Evolutionary conservation across 1,284 basidiomycete genomes (phyloP), one percentile per base, ranked within the genome.

Genomic region (Malassezia dermatis): DNA sequence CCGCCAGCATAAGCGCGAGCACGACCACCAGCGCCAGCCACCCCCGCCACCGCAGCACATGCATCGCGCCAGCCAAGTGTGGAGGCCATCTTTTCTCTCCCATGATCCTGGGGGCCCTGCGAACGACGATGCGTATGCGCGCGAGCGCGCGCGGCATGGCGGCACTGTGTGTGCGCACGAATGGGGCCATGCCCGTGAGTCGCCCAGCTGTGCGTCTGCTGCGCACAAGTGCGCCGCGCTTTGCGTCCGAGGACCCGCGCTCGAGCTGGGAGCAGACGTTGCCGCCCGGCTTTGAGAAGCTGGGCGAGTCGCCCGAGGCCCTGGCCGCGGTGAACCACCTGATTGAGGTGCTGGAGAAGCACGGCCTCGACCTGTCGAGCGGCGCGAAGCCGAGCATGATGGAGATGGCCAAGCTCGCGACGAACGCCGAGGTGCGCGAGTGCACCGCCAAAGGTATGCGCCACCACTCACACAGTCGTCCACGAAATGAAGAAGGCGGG

Each of bases 281-380:
- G 8, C 67, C 67, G 1, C 57, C 62, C 31, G 67, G 67, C 24
- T 65, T 69, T 27, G 67, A 69, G 51, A 69, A 69, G 51, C 54
- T 69, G 2, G 61, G 60, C 3, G 49, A 64, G 46, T 57, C 56
- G 6, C 67, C 67, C 24, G 53, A 58, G 0, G 67, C 67, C 4
- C 46, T 69, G 6, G 48, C 58, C 2, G 63, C 67, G 39, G 65
- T 69, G 52, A 50, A 57, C 4, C 53, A 64, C 8, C 54, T 69
- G 26, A 56, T 65, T 24, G 57, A 62, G 8, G 54, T 64, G 40
- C 60, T 69, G 54, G 58, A 69, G 59, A 51, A 60, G 44, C 59
- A 69, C 42, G 67, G 67, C 30, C 49, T 69, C 17, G 63, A 69
- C 39, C 24, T 69, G 13, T 51, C 59, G 17, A 58, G 56, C n/a